Percentiles rank a stretch among this genome's conserved stretches.
phyloP scores from a whole-genome alignment of 257 asterid species.

The Verbascum thapsus region DNA sequence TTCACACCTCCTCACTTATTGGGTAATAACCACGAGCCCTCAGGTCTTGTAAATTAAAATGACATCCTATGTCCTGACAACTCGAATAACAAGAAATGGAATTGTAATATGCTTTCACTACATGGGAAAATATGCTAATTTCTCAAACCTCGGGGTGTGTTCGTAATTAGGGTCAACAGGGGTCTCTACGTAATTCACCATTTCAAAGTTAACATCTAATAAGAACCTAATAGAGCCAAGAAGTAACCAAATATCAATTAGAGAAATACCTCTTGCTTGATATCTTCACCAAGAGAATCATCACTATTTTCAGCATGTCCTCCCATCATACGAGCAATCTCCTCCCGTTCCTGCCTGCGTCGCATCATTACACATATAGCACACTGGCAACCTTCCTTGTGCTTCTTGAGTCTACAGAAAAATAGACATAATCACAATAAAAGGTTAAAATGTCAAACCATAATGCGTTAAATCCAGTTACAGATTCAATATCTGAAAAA shows the following conservation, averaged over 20 bases:
- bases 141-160: too few relatives aligned
- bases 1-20: not conserved
- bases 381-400: constrained; percentile 93
- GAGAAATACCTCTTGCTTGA: constrained; percentile 59
- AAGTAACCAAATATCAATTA: constrained; percentile 8
- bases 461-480: not conserved
- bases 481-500: not conserved
- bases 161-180: too few relatives aligned
- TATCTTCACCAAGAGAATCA: constrained; percentile 64
- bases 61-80: too few relatives aligned
- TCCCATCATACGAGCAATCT: constrained; percentile 67
- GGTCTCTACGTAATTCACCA: not conserved
- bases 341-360: constrained; percentile 91
- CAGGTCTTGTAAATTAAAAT: too few relatives aligned
- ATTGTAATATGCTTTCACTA: too few relatives aligned
- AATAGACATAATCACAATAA: not conserved
- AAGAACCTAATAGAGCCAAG: not conserved
- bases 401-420: constrained; percentile 78
- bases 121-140: too few relatives aligned
- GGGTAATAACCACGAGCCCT: too few relatives aligned
- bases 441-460: not conserved
- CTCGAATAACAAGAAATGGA: too few relatives aligned
- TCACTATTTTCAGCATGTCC: constrained; percentile 68
- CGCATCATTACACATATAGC: constrained; percentile 99
- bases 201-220: constrained; percentile 2